Conservation (phyloP, 73 alveolate species). For the Blepharisma japonicum region DNA sequence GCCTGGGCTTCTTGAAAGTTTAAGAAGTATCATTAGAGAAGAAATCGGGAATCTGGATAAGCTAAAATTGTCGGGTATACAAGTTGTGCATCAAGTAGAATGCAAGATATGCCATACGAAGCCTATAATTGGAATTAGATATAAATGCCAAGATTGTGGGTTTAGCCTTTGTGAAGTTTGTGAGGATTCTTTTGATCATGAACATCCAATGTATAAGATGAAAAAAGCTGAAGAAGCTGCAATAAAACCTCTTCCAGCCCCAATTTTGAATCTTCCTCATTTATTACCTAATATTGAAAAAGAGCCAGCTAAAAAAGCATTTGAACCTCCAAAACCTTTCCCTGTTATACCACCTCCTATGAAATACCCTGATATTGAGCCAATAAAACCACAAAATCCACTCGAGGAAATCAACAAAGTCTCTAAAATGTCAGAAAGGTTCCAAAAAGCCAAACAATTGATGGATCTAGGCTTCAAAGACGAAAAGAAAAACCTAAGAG, state of each 20-base stretch:
- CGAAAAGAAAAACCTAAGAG: no score
- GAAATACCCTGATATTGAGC: no score
- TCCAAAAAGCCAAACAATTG: no score
- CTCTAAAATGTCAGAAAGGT: no score
- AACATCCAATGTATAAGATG: conserved; percentile 47
- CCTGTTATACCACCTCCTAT: no score
- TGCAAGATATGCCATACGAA: conserved; percentile 79
- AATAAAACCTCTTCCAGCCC: not conserved
- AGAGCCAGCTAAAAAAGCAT: no score
- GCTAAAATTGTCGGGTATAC: conserved; percentile 7
- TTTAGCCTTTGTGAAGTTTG: conserved; percentile 85
- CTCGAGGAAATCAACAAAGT: no score
- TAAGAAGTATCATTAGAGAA: conserved; percentile 15
- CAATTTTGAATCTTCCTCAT: no score
- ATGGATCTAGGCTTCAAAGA: no score
- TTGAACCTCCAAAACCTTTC: no score
- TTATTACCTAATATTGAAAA: no score
- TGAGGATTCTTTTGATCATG: conserved; percentile 60
- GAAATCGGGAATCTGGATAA: not conserved
- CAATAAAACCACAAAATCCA: no score
- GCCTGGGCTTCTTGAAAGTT: not conserved
- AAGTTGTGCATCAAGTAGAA: conserved; percentile 38
- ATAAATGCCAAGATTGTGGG: conserved; percentile 75
- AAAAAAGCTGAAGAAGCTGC: conserved; percentile 17
- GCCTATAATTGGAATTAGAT: conserved; percentile 90